Evolutionary conservation across 2,329 filamentous ascomycete genomes (phyloP), one percentile per base, ranked within the genome.

Genomic region (Fusarium solani-melongenae): DNA sequence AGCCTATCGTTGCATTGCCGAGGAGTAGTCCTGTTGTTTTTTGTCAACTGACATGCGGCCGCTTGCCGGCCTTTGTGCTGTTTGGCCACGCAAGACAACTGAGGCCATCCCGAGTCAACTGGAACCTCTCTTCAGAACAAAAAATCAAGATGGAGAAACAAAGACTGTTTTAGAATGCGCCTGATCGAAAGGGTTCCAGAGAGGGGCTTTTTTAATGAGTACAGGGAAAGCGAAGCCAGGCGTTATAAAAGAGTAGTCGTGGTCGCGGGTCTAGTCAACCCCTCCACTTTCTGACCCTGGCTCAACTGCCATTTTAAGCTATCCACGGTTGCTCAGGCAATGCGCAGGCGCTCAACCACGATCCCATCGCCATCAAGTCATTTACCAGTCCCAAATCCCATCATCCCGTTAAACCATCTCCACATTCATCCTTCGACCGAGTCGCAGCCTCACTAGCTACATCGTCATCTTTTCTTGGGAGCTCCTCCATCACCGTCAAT

Each of bases 281-380:
- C 67, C 64, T 74, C 57, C 66, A 71, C 67, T 73, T 66, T 67
- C 67, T 64, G 51, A 61, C 66, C 62, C 67, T 56, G 55, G 59
- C 69, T 66, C 61, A 49, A 36, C 49, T 66, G 64, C 53, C 44
- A 12, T 33, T 61, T 68, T 41, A 51, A 62, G 38, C 29, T 57
- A 61, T 64, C 58, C 22, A 51, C 61, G 69, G 74, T 77, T 77
- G 76, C 76, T 77, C 78, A 69, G 76, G 67, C 76, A 78, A 77
- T 77, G 73, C 61, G 55, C 64, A 73, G 29, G 60, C 63, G 68
- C 62, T 61, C 71, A 59, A 61, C 60, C 20, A 63, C 49, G 27
- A 67, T 68, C 70, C 36, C 60, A 74, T 72, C 71, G 39, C 61
- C 46, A 70, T 31, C 46, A 38, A 33, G 53, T 64, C 64, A 36